phyloP scores from a whole-genome alignment of 768 basidiomycete species.

The Suillus subalutaceus region DNA sequence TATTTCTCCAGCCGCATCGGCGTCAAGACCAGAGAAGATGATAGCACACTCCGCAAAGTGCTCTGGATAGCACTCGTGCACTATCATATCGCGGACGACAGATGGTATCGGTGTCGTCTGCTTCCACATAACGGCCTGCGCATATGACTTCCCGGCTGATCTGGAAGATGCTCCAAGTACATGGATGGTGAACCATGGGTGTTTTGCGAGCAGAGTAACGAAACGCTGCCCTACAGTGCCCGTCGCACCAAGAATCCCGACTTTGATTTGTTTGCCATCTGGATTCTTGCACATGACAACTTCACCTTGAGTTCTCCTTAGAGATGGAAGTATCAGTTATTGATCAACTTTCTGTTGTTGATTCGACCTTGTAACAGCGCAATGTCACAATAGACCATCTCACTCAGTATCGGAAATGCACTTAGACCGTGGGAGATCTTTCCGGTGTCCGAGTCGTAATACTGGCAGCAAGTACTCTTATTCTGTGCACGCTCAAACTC shows the following conservation, averaged over 20 bases:
- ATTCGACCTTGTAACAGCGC: neutral
- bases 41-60: constrained; percentile 81
- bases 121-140: constrained; percentile 83
- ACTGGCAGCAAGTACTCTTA: too few relatives aligned
- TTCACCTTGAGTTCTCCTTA: constrained; percentile 8
- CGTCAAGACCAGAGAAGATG: constrained; percentile 95
- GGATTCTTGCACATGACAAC: constrained; percentile 23
- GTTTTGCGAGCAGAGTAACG: constrained; percentile 80
- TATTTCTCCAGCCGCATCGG: constrained; percentile 93
- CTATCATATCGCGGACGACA: constrained; percentile 53
- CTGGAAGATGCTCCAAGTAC: constrained; percentile 87
- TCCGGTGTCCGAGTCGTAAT: neutral
- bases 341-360: neutral
- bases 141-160: constrained; percentile 85
- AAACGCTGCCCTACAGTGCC: constrained; percentile 97
- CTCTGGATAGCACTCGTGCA: constrained; percentile 76
- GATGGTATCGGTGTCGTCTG: constrained; percentile 76
- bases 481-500: constrained; percentile 18
- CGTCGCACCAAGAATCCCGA: constrained; percentile 86
- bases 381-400: neutral
- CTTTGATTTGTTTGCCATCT: constrained; percentile 39
- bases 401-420: neutral
- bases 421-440: constrained; percentile 1
- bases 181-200: constrained; percentile 90
- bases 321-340: neutral